Conservation (phyloP, 1,284 basidiomycete species). For the Sanghuangporus weigelae region DNA sequence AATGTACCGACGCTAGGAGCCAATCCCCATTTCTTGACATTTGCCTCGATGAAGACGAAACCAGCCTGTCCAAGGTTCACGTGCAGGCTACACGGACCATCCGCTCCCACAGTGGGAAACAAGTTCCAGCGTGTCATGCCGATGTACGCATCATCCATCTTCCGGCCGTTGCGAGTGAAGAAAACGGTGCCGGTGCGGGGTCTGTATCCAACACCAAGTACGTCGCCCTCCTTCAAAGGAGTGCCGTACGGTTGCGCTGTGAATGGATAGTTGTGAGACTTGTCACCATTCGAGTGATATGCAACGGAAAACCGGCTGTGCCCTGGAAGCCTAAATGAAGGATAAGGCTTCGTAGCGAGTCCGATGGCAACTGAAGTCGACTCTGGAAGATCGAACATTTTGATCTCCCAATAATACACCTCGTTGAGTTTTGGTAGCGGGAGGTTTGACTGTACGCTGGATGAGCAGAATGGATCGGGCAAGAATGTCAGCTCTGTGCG, state of each 20-base stretch:
- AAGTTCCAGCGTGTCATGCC: constrained; percentile 87
- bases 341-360: constrained; percentile 92
- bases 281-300: constrained; percentile 96
- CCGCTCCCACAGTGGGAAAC: constrained; percentile 92
- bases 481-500: constrained; percentile 95
- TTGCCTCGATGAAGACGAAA: constrained; percentile 97
- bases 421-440: constrained; percentile 94
- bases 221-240: constrained; percentile 86
- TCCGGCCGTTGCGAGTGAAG: constrained; percentile 93
- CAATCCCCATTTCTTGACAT: constrained; percentile 97
- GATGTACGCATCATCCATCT: constrained; percentile 90
- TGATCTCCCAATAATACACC: constrained; percentile 97
- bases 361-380: constrained; percentile 84
- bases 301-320: constrained; percentile 89
- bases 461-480: constrained; percentile 88
- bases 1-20: constrained; percentile 93
- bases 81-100: constrained; percentile 91
- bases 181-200: constrained; percentile 95
- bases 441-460: constrained; percentile 91
- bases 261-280: constrained; percentile 97
- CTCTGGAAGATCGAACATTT: constrained; percentile 91
- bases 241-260: constrained; percentile 84
- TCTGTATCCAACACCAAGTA: constrained; percentile 89
- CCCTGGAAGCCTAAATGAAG: constrained; percentile 88
- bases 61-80: constrained; percentile 95